Conservation (phyloP, 495 filamentous ascomycete genomes). For the Aspergillus sclerotioniger region DNA sequence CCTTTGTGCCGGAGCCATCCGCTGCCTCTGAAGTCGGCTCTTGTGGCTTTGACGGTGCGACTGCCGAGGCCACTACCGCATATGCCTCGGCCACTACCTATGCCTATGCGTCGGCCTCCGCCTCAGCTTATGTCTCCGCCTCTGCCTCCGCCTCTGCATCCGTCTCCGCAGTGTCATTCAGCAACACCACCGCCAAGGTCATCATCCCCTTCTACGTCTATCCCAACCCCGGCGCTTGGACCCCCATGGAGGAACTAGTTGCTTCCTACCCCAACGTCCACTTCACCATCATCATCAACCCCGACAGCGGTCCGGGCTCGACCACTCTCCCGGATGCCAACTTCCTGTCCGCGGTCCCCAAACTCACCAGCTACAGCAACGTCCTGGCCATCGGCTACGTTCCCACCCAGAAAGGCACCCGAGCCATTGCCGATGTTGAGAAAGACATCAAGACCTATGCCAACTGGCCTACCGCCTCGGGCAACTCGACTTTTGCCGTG, state of each 20-base stretch:
- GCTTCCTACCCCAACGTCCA: slow-evolving; percentile 24
- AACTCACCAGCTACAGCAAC: slow-evolving; percentile 32
- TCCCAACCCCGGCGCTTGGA: slow-evolving; percentile 34
- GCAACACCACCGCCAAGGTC: slow-evolving; percentile 31
- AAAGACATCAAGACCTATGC: slow-evolving; percentile 33
- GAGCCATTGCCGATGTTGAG: slow-evolving; percentile 21
- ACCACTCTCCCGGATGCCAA: slow-evolving; percentile 30
- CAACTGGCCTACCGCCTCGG: slow-evolving; percentile 23
- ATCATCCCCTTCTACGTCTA: slow-evolving; percentile 51
- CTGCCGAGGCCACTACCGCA: background rate
- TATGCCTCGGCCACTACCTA: background rate
- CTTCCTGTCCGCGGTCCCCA: slow-evolving; percentile 31
- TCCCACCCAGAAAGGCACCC: slow-evolving; percentile 31
- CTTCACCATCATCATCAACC: slow-evolving; percentile 46
- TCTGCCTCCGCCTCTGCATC: background rate
- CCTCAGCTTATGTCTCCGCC: background rate
- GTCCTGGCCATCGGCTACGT: slow-evolving; percentile 45
- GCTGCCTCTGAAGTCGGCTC: background rate
- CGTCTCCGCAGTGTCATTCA: background rate
- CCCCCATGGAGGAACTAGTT: slow-evolving; percentile 28
- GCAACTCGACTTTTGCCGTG: slow-evolving; percentile 13
- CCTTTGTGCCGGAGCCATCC: background rate
- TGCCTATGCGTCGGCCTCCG: background rate
- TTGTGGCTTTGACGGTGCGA: background rate
- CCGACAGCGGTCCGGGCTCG: slow-evolving; percentile 39